These are phyloP conservation scores for Pseudozyma sp. DNA, from an alignment of 1,284 basidiomycete species.

Conservation along the genomic window DNA sequence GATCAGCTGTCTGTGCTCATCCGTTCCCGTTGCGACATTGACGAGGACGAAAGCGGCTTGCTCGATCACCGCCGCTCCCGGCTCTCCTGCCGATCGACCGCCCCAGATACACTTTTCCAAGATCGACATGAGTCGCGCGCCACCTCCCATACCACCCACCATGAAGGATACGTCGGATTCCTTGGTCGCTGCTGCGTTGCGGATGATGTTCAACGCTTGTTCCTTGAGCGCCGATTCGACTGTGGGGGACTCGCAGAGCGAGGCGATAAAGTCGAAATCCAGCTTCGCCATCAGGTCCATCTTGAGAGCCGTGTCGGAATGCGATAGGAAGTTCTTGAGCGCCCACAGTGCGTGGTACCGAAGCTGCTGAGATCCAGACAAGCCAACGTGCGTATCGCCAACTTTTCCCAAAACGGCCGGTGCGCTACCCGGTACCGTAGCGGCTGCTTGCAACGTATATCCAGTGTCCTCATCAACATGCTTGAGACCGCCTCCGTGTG, in stretches of 20 bases:
- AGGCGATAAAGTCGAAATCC: slow-evolving; percentile 27
- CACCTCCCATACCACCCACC: slow-evolving; percentile 51
- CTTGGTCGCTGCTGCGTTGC: slow-evolving; percentile 52
- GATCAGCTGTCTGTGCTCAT: slow-evolving; percentile 39
- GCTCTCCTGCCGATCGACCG: slow-evolving; percentile 31
- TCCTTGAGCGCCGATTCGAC: slow-evolving; percentile 50
- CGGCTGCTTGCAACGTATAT: slow-evolving; percentile 17
- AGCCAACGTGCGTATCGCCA: not conserved
- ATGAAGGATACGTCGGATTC: slow-evolving; percentile 54
- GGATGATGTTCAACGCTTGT: slow-evolving; percentile 62
- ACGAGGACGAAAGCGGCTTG: slow-evolving; percentile 61
- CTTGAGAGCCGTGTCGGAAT: slow-evolving; percentile 46
- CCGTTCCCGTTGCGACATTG: slow-evolving; percentile 62
- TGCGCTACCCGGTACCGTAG: slow-evolving; percentile 17
- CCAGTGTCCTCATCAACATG: slow-evolving; percentile 16
- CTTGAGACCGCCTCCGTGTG: slow-evolving; percentile 16
- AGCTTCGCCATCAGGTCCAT: slow-evolving; percentile 44
- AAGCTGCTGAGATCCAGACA: slow-evolving; percentile 39
- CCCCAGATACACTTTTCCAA: slow-evolving; percentile 59
- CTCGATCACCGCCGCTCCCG: slow-evolving; percentile 47
- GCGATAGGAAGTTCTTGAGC: slow-evolving; percentile 62
- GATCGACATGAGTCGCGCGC: slow-evolving; percentile 39
- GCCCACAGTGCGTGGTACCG: slow-evolving; percentile 63
- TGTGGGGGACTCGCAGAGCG: slow-evolving; percentile 17
- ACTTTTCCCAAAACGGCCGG: no score